Conservation (phyloP, 768 basidiomycete species). For the Auricularia sp. region DNA sequence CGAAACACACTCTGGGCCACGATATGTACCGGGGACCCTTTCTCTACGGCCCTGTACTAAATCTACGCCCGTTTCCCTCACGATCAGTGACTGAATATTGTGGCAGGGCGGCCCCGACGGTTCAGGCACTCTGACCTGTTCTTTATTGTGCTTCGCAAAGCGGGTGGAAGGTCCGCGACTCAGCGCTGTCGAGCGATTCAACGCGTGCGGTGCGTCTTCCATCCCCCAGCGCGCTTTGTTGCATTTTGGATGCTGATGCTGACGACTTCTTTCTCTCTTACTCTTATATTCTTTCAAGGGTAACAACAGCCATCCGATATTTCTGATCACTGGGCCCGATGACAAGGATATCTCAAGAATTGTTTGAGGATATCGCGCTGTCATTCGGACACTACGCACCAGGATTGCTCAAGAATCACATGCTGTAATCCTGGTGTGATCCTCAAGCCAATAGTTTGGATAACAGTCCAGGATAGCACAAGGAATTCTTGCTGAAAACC, state of each 20-base stretch:
- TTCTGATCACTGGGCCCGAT: too few relatives aligned
- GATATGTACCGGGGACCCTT: conserved; percentile 34
- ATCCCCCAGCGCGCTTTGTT: background rate
- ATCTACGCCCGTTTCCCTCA: background rate
- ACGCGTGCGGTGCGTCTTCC: conserved; percentile 10
- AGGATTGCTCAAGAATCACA: too few relatives aligned
- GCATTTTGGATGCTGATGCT: background rate
- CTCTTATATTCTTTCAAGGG: conserved; percentile 24
- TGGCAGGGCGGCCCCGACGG: conserved; percentile 36
- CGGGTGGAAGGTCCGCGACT: background rate
- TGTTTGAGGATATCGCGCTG: too few relatives aligned
- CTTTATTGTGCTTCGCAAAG: background rate
- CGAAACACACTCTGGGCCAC: conserved; percentile 20
- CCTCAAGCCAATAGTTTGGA: too few relatives aligned
- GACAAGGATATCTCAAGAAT: too few relatives aligned
- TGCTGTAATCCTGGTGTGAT: too few relatives aligned
- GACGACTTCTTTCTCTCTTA: background rate
- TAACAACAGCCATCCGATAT: conserved; percentile 31
- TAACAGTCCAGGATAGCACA: too few relatives aligned
- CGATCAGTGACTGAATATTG: background rate
- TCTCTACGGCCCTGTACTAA: conserved; percentile 29
- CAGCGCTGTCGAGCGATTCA: background rate
- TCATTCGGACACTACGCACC: too few relatives aligned
- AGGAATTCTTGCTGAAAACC: too few relatives aligned
- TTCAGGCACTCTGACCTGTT: conserved; percentile 23